Conservation (phyloP, 495 filamentous ascomycete species). For the Penicillium taxi region DNA sequence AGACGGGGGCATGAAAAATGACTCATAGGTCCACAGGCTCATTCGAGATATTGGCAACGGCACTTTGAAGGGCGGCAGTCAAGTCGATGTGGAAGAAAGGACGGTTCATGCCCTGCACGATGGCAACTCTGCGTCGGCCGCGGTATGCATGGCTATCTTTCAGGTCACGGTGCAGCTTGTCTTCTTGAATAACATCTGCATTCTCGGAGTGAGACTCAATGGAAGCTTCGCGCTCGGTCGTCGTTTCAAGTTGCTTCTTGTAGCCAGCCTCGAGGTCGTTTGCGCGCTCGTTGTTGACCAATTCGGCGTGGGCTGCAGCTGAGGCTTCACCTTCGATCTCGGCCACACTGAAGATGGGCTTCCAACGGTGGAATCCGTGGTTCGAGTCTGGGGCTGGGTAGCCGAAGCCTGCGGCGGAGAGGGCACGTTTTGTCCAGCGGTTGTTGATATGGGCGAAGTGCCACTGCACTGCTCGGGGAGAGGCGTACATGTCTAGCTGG, state of each 20-base stretch:
- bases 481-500: constrained; percentile 82
- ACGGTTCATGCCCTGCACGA: constrained; percentile 76
- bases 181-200: constrained; percentile 25
- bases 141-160: constrained; percentile 40
- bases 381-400: constrained; percentile 61
- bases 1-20: not conserved
- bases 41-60: constrained; percentile 57
- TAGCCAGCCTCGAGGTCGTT: constrained; percentile 36
- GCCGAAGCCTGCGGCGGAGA: constrained; percentile 88
- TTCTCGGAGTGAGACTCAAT: constrained; percentile 23
- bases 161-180: constrained; percentile 41
- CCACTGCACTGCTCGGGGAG: constrained; percentile 86
- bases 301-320: constrained; percentile 54
- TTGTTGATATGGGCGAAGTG: constrained; percentile 93
- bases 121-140: constrained; percentile 43
- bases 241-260: constrained; percentile 20
- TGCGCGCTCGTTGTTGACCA: constrained; percentile 53
- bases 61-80: constrained; percentile 84
- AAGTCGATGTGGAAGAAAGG: constrained; percentile 94
- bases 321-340: constrained; percentile 70
- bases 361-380: constrained; percentile 64
- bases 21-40: constrained; percentile 14
- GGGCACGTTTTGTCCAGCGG: constrained; percentile 93
- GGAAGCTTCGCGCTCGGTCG: constrained; percentile 25
- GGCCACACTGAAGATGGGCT: constrained; percentile 91